Evolutionary conservation across 306 rosid species (phyloP).

Genomic region (Hippophae tibetana): DNA sequence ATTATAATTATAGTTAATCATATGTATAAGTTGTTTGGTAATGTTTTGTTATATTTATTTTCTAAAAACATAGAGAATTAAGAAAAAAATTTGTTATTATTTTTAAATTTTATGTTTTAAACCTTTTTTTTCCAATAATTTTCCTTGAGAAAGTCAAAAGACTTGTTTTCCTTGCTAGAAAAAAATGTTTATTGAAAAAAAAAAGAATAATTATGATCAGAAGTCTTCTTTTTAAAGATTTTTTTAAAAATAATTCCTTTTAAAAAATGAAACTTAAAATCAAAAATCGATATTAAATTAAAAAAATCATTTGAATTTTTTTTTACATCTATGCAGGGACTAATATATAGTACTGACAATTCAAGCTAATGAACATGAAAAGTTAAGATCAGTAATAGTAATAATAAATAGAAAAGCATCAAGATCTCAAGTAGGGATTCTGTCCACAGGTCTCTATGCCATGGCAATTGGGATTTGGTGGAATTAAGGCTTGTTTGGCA

Average conservation of each 20-base stretch:
- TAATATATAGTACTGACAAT: slow-evolving; percentile 16
- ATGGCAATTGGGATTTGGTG: slow-evolving; percentile 26
- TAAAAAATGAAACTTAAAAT: neutral
- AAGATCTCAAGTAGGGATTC: slow-evolving; percentile 15
- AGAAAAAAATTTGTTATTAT: too few relatives aligned
- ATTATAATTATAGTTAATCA: too few relatives aligned
- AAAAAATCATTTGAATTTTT: neutral
- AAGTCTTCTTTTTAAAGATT: too few relatives aligned
- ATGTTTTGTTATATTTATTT: too few relatives aligned
- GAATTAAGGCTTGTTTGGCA: slow-evolving; percentile 26
- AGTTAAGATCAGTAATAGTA: neutral
- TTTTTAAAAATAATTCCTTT: neutral
- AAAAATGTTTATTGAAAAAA: too few relatives aligned
- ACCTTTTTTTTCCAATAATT: too few relatives aligned
- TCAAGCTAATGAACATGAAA: slow-evolving; percentile 17
- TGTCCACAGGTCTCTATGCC: slow-evolving; percentile 22
- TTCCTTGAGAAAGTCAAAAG: too few relatives aligned
- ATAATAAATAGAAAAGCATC: slow-evolving; percentile 6
- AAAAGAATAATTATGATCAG: too few relatives aligned
- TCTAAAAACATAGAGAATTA: too few relatives aligned
- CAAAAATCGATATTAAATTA: neutral
- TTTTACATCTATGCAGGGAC: slow-evolving; percentile 14
- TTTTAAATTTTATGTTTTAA: too few relatives aligned
- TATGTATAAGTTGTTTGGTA: too few relatives aligned
- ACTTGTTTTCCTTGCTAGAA: too few relatives aligned